Base-by-base conservation (phyloP, 75 land plant species). In the Chamaecyparis obtusa region DNA sequence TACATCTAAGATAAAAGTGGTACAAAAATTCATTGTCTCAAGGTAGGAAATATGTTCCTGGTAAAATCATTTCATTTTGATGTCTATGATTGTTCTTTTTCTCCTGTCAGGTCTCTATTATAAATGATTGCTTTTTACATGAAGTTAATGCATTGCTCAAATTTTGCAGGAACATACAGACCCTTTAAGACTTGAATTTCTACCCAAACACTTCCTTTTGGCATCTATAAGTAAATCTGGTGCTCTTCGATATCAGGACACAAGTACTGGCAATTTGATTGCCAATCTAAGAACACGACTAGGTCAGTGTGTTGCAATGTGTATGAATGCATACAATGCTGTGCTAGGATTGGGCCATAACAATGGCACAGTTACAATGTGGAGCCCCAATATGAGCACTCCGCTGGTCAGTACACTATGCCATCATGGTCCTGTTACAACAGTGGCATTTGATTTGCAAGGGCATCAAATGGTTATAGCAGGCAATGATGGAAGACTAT, bases 381-480 rank as follows among this genome's bases (percentile, higher is more conserved):
- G 99, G 99, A 97, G 95, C 83, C 97, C 99, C 14, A 98, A 98
- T 64, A 94, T 93, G 85, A 72, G 88, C 41, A 89, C 90, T 82
- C 96, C 99, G 35, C 93, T 98, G 41, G 92, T 95, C 16, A 93
- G 92, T 24, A 94, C 97, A 90, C 92, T 95, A 8, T 96, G 97
- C 81, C 97, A 97, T 79, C 91, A 80, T 81, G 99, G 97, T 21
- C 94, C 97, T 55, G 89, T 98, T n/a, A 90, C 97, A 32, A 91
- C 99, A 19, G 33, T 96, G 64, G 95, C 97, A 37, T 96, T 94
- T 88, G 99, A 98, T 69, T 87, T 86, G 16, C 90, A 90, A 85
- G 99, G 99, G 46, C 88, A 91, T 72, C 94, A 97, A 39, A 97
- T 98, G 97, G 96, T 96, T 4, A 98, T 97, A 35, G 92, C 99